These are phyloP conservation scores for Phytophthora melonis DNA, from an alignment of 352 stramenopile species.

Conservation along the genomic window DNA sequence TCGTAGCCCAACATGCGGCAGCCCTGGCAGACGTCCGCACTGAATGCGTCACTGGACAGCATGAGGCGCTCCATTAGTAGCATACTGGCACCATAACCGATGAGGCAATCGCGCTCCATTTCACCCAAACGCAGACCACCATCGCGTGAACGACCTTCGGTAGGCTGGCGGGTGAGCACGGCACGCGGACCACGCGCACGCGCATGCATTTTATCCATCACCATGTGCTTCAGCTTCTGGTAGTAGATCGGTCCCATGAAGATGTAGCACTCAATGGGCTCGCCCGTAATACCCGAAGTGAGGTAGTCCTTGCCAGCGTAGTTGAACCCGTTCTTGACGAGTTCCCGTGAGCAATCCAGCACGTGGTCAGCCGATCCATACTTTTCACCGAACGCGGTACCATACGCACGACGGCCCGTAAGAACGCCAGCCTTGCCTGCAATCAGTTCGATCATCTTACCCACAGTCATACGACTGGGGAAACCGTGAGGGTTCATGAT, in stretches of 20 bases:
- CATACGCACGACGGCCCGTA: slow-evolving; percentile 97
- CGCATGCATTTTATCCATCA: slow-evolving; percentile 99
- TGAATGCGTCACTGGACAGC: slow-evolving; percentile 99
- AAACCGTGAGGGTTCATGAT: slow-evolving; percentile 99
- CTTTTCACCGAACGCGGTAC: slow-evolving; percentile 99
- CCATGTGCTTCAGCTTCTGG: slow-evolving; percentile 99
- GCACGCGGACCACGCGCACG: slow-evolving; percentile 95
- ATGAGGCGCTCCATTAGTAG: slow-evolving; percentile 99
- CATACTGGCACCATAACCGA: slow-evolving; percentile 99
- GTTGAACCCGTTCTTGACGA: slow-evolving; percentile 98
- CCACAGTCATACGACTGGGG: slow-evolving; percentile 99
- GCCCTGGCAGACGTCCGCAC: slow-evolving; percentile 97
- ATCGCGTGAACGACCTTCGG: slow-evolving; percentile 97
- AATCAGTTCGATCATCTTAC: slow-evolving; percentile 99
- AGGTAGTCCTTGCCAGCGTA: slow-evolving; percentile 99
- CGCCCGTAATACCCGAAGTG: slow-evolving; percentile 94
- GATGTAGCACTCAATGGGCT: slow-evolving; percentile 99
- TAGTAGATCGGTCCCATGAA: slow-evolving; percentile 99
- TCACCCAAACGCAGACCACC: slow-evolving; percentile 99
- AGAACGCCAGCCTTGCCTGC: slow-evolving; percentile 98
- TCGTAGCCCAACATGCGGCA: slow-evolving; percentile 98
- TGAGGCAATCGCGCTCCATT: slow-evolving; percentile 99
- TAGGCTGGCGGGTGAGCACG: slow-evolving; percentile 98
- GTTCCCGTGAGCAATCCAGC: slow-evolving; percentile 91
- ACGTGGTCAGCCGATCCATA: slow-evolving; percentile 96